Conservation (phyloP, 2,329 filamentous ascomycete species). For the Aspergillus tanneri region DNA sequence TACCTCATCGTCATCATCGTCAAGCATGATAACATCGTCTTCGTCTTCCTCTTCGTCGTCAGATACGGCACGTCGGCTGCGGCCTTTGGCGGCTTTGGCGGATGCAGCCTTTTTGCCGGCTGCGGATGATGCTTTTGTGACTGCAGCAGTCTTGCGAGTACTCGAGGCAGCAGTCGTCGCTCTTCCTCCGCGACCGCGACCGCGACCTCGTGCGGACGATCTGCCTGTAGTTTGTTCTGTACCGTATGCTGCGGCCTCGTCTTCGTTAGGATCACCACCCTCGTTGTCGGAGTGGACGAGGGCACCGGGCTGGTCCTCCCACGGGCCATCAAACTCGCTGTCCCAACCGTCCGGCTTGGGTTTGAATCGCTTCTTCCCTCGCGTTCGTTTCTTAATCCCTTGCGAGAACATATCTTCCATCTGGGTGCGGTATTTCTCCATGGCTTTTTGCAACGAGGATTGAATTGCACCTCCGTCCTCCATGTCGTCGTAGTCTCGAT, state of each 20-base stretch:
- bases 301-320: slow-evolving; percentile 76
- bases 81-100: slow-evolving; percentile 21
- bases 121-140: slow-evolving; percentile 32
- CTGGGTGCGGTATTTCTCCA: slow-evolving; percentile 68
- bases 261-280: slow-evolving; percentile 48
- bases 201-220: slow-evolving; percentile 48
- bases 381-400: slow-evolving; percentile 58
- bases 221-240: slow-evolving; percentile 35
- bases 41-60: slow-evolving; percentile 44
- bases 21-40: slow-evolving; percentile 43
- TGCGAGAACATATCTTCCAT: slow-evolving; percentile 70
- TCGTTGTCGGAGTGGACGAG: slow-evolving; percentile 55
- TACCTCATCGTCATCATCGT: slow-evolving; percentile 33
- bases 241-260: slow-evolving; percentile 50
- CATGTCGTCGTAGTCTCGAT: slow-evolving; percentile 67
- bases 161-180: slow-evolving; percentile 43
- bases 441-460: slow-evolving; percentile 68
- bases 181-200: slow-evolving; percentile 45
- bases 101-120: slow-evolving; percentile 29
- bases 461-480: slow-evolving; percentile 67
- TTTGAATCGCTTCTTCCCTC: slow-evolving; percentile 61
- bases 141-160: slow-evolving; percentile 37
- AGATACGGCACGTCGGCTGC: slow-evolving; percentile 33
- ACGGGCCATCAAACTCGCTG: slow-evolving; percentile 80
- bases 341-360: slow-evolving; percentile 82